Evolutionary conservation across 179 eudicot species (phyloP).

Genomic region (Drosera spatulata): DNA sequence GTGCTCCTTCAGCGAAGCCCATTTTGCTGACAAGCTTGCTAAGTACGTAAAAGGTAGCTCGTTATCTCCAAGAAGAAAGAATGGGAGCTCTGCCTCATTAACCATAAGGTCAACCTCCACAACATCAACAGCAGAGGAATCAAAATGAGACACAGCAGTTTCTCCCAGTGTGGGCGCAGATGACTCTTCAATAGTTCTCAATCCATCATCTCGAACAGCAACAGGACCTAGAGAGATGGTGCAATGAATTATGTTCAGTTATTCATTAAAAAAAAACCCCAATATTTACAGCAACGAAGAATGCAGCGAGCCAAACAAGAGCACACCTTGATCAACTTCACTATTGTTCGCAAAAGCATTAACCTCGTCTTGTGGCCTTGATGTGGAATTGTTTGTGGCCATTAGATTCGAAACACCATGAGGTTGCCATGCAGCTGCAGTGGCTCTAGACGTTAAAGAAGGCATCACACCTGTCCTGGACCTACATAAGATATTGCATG

Average conservation of each 20-base stretch:
- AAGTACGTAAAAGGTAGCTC: constrained; percentile 74
- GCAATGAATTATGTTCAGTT: not conserved
- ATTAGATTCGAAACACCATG: constrained; percentile 13
- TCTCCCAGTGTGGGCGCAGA: constrained; percentile 4
- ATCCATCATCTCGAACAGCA: not conserved
- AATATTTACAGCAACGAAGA: too few species aligned
- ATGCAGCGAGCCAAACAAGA: too few species aligned
- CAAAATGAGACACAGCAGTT: constrained; percentile 16
- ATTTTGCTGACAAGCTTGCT: constrained; percentile 56
- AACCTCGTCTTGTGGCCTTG: not conserved
- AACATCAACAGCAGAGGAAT: constrained; percentile 21
- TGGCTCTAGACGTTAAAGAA: constrained; percentile 68
- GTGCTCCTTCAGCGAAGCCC: constrained; percentile 28
- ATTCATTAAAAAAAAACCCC: too few species aligned
- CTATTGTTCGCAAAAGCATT: too few species aligned
- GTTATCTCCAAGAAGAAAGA: constrained; percentile 31
- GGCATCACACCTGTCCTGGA: constrained; percentile 50
- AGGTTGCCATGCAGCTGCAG: constrained; percentile 81
- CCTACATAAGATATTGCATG: constrained; percentile 11
- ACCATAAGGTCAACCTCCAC: constrained; percentile 38
- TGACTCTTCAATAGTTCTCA: constrained; percentile 12
- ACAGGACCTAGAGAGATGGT: not conserved
- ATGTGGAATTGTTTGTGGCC: constrained; percentile 16
- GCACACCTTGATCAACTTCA: too few species aligned
- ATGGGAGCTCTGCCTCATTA: constrained; percentile 32